Conservation (phyloP, 148 eudicot genomes). For the Chenopodium album region DNA sequence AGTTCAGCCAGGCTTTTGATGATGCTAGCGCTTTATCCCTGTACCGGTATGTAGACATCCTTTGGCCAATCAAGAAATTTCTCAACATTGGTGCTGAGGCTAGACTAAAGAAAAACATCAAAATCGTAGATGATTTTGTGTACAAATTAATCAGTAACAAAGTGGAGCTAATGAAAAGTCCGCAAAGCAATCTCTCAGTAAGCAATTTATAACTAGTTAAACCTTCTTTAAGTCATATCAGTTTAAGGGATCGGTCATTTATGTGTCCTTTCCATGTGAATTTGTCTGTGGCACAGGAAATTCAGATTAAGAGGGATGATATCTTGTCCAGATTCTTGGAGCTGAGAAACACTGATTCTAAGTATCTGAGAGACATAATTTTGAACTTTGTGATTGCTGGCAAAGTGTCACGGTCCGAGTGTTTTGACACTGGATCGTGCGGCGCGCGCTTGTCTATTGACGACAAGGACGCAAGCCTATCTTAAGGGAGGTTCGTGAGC, state of each 20-base stretch:
- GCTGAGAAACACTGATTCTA: conserved; percentile 36
- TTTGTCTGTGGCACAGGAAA: conserved; percentile 2
- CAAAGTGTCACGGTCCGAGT: too few relatives aligned
- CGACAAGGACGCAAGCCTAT: too few relatives aligned
- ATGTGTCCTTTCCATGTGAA: neutral
- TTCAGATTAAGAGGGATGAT: conserved; percentile 56
- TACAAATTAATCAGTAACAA: conserved; percentile 53
- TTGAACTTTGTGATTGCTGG: conserved; percentile 55
- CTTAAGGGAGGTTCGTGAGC: too few relatives aligned
- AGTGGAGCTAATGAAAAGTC: conserved; percentile 31
- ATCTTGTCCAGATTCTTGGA: conserved; percentile 66
- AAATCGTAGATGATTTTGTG: conserved; percentile 44
- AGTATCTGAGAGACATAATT: conserved; percentile 69
- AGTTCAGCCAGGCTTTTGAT: conserved; percentile 56
- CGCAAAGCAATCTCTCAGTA: conserved; percentile 32
- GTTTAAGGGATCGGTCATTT: neutral
- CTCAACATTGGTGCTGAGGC: conserved; percentile 65
- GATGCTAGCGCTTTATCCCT: conserved; percentile 55
- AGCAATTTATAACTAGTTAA: conserved; percentile 13
- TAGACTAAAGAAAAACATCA: conserved; percentile 37
- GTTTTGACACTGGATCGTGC: too few relatives aligned
- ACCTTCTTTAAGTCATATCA: neutral
- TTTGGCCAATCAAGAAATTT: conserved; percentile 60
- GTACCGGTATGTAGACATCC: conserved; percentile 51
- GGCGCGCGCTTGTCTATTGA: too few relatives aligned